Base-by-base conservation (phyloP, 2,329 filamentous ascomycete species). In the Colletotrichum eleusines region DNA sequence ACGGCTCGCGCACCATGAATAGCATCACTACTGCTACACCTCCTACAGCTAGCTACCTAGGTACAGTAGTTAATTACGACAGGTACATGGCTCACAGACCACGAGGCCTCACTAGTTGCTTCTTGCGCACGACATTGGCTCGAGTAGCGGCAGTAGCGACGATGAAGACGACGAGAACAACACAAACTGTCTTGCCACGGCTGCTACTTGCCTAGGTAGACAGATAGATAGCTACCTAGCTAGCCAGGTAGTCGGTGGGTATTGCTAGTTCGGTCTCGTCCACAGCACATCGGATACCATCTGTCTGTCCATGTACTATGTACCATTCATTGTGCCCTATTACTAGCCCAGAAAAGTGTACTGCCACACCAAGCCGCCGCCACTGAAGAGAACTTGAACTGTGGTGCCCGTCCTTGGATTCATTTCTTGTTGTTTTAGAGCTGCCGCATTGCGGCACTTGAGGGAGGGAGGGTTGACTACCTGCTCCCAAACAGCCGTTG, bases 301-400 rank as follows among this genome's bases (percentile, higher is more conserved):
- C 46, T 48, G 8, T n/a, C n/a, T n/a, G n/a, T 48, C n/a, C 55
- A 42, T 42, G n/a, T 46, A 46, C n/a, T 38, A 42, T 42, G n/a
- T 46, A 46, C 23, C 40, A 33, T 46, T 33, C 40, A 33, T 46
- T 33, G 40, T 31, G 26, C 57, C 42, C 11, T n/a, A n/a, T n/a
- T n/a, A n/a, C n/a, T n/a, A n/a, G n/a, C n/a, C n/a, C n/a, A n/a
- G n/a, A n/a, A 14, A 48, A 44, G 33, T 38, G 12, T 38, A 38
- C 38, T 33, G 20, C 33, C 48, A 58, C 63, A 71, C 63, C 58
- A 68, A 50, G 57, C 63, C 63, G 68, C 63, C 68, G 68, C 63
- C 68, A 66, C 57, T 48, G 63, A 66, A 51, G 54, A 50, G 63
- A 28, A 54, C 54, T 51, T 50, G 33, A 44, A 44, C 60, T 64